phyloP scores from a whole-genome alignment of 257 asterid genomes.

The Solanum chmielewskii region DNA sequence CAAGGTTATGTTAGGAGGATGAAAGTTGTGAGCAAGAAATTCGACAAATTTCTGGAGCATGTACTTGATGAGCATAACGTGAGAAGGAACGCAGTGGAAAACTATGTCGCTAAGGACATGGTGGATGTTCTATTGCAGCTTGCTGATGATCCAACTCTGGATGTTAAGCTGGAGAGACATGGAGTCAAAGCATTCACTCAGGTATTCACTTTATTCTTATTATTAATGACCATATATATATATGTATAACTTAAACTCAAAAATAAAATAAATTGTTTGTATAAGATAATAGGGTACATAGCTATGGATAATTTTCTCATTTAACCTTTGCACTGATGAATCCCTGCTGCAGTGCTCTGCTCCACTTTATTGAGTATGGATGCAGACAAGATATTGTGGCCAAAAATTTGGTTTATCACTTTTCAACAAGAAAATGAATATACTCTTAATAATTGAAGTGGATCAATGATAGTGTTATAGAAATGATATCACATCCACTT shows the following conservation, averaged over 20 bases:
- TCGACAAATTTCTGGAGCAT: conserved; percentile 36
- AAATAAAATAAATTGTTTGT: neutral
- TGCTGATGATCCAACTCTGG: conserved; percentile 30
- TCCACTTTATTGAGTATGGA: neutral
- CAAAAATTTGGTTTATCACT: neutral
- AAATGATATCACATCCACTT: neutral
- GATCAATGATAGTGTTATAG: neutral
- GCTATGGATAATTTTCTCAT: neutral
- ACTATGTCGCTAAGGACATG: conserved; percentile 20
- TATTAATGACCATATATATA: neutral
- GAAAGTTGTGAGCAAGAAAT: conserved; percentile 30
- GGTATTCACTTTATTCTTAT: neutral
- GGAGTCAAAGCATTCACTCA: conserved; percentile 40
- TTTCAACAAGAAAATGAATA: neutral
- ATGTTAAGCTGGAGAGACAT: conserved; percentile 33
- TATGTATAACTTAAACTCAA: neutral
- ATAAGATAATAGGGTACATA: neutral
- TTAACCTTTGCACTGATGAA: neutral
- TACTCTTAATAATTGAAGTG: neutral
- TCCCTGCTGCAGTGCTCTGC: neutral
- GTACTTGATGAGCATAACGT: conserved; percentile 27
- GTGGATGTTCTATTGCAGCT: conserved; percentile 34
- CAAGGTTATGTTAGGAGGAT: conserved; percentile 37
- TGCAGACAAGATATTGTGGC: neutral
- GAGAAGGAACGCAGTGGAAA: neutral